Base-by-base conservation (phyloP, 352 stramenopile species). In the Pythium rishiriense region DNA sequence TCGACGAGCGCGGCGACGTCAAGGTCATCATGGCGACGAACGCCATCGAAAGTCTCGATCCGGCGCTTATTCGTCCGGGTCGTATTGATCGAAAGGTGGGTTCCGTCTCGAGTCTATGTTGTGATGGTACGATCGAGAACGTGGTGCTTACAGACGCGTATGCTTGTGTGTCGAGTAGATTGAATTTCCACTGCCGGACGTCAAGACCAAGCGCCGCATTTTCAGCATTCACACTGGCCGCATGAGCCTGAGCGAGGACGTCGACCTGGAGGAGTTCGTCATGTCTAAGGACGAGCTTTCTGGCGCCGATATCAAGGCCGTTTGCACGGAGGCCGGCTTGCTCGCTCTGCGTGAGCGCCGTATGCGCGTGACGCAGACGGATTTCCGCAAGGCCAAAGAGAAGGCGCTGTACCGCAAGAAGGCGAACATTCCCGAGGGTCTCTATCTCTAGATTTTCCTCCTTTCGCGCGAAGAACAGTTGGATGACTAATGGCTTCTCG, bases 11-110 rank as follows among this genome's bases (percentile, higher is more conserved):
- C 41, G 96, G 96, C 12, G 97, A 99, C 69, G 97, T 99, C 55
- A 99, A 99, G 88, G 90, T 99, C 47, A 99, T 99, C 75, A 99
- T 99, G 98, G 98, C 98, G 9, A 99, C 98, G 6, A 99, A 99
- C 78, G 94, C 97, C 57, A 99, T 99, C 68, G 98, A 99, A 67
- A 98, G 86, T 25, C 81, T 99, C 3, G 98, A 99, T 76, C 98
- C 98, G 10, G 98, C 98, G 8, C 83, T 99, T 45, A 99, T 99
- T 72, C 95, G 98, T 73, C 97, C 98, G 9, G 98, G 98, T 31
- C 97, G 98, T 77, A 99, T 99, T 67, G 98, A 99, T 83, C 90
- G 98, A 73, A 99, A 99, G 84, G 82, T 93, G 51, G 25, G 42
- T 54, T 35, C 39, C 29, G 26, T 6, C 21, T n/a, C 21, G 25